Percentiles rank a stretch among this genome's conserved stretches.
phyloP scores from a whole-genome alignment of 106 monocot genomes.

The Dactylorhiza incarnata region DNA sequence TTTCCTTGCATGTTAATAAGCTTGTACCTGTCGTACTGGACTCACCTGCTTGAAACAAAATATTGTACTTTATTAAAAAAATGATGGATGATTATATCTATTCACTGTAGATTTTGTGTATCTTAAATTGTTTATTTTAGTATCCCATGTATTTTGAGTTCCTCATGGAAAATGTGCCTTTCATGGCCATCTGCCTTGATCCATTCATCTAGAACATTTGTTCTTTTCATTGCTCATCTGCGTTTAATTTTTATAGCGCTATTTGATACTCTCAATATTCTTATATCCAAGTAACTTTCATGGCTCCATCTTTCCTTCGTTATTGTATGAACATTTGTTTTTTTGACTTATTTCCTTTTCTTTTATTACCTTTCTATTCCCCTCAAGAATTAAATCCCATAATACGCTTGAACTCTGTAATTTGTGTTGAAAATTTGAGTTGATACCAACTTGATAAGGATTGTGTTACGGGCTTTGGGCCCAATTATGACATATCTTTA shows the following conservation, averaged over 20 bases:
- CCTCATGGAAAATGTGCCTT: not conserved
- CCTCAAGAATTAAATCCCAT: not conserved
- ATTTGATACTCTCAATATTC: not conserved
- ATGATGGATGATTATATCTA: not conserved
- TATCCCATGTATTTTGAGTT: not conserved
- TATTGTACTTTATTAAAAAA: no score
- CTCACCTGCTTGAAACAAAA: no score
- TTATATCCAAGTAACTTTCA: not conserved
- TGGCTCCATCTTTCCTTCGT: not conserved
- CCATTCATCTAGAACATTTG: not conserved
- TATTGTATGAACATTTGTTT: not conserved
- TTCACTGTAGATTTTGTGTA: not conserved
- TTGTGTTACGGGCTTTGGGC: no score
- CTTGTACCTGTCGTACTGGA: no score
- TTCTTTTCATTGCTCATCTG: not conserved
- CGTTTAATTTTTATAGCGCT: not conserved
- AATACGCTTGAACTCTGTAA: not conserved
- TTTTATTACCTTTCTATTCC: not conserved
- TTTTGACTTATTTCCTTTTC: not conserved
- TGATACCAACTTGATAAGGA: not conserved
- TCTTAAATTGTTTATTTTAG: not conserved
- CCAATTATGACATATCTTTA: no score
- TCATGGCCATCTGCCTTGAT: not conserved
- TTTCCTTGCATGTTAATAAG: no score
- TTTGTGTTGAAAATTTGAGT: not conserved